Percentiles rank a stretch among this genome's conserved stretches.
Evolutionary conservation across 192 early-diverging fungal species (phyloP).

Genomic region (Coemansia sp.): DNA sequence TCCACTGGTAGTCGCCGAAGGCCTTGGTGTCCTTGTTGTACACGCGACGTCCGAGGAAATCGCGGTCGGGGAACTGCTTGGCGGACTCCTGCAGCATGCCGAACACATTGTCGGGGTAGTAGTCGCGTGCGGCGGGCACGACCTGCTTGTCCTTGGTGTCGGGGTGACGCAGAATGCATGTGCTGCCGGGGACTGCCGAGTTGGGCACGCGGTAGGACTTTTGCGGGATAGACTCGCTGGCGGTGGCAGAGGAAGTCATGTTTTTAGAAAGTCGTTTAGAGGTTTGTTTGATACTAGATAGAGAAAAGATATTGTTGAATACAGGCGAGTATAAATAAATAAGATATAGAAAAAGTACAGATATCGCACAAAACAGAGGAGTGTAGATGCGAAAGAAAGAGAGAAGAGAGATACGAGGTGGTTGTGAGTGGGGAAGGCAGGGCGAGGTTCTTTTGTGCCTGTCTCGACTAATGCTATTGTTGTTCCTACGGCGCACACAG

Average conservation of each 20-base stretch:
- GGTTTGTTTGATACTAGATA: too few species aligned
- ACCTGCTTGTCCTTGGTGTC: constrained; percentile 37
- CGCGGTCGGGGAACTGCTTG: constrained; percentile 52
- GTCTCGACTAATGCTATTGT: too few species aligned
- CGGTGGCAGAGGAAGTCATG: constrained; percentile 13
- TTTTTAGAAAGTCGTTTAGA: too few species aligned
- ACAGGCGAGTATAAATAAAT: too few species aligned
- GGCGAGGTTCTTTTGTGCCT: too few species aligned
- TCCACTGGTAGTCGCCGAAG: constrained; percentile 68
- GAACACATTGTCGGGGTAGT: constrained; percentile 37
- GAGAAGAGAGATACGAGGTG: too few species aligned
- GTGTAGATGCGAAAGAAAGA: too few species aligned
- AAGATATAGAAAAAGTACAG: background rate
- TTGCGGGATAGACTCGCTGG: constrained; percentile 12
- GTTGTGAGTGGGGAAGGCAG: too few species aligned
- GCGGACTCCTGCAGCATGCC: constrained; percentile 52
- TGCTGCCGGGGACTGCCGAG: constrained; percentile 44
- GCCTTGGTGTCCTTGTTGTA: constrained; percentile 59
- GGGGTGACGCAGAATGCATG: constrained; percentile 46
- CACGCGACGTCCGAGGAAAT: constrained; percentile 66
- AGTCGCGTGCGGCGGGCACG: constrained; percentile 13
- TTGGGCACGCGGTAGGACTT: constrained; percentile 49
- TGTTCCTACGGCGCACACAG: too few species aligned
- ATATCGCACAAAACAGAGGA: background rate
- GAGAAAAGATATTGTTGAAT: too few species aligned